A percentile compares a stretch with the other conserved stretches of the same genome.
phyloP scores from a whole-genome alignment of 2,329 filamentous ascomycete species.

The Fusarium devonianum region DNA sequence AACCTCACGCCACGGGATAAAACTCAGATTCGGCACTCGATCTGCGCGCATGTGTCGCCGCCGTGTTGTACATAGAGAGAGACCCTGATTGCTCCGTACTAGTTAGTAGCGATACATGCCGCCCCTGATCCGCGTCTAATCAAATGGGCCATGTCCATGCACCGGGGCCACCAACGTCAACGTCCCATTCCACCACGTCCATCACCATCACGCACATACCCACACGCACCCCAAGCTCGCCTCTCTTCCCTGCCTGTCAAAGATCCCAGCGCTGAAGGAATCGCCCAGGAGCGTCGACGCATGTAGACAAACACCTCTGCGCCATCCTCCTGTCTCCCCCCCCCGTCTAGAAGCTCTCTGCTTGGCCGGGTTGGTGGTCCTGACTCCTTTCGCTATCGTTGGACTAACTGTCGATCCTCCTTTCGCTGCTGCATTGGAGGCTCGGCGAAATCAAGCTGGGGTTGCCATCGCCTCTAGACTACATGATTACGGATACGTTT shows the following conservation, averaged over 20 bases:
- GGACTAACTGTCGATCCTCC: slow-evolving; percentile 31
- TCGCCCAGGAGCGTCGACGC: no score
- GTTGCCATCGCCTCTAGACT: neutral
- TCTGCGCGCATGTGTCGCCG: neutral
- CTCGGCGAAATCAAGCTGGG: slow-evolving; percentile 5
- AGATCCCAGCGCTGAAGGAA: slow-evolving; percentile 18
- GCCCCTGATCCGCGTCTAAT: slow-evolving; percentile 34
- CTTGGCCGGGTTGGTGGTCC: neutral
- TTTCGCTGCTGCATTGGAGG: slow-evolving; percentile 31
- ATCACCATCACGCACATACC: slow-evolving; percentile 13
- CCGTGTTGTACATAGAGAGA: neutral
- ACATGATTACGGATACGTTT: neutral
- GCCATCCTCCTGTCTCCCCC: neutral
- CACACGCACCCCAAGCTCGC: slow-evolving; percentile 13
- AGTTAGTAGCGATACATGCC: no score
- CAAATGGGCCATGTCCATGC: slow-evolving; percentile 13
- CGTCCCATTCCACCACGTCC: neutral
- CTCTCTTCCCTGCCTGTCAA: slow-evolving; percentile 23
- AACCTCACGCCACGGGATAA: neutral
- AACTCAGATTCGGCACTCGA: neutral
- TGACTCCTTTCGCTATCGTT: slow-evolving; percentile 20
- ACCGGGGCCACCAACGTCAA: neutral
- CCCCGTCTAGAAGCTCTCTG: slow-evolving; percentile 16
- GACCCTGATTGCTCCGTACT: no score
- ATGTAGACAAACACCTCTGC: neutral